A percentile compares a stretch with the other conserved stretches of the same genome.
These are phyloP conservation scores for Mycena epipterygia DNA, from an alignment of 768 basidiomycete genomes.

Conservation along the genomic window DNA sequence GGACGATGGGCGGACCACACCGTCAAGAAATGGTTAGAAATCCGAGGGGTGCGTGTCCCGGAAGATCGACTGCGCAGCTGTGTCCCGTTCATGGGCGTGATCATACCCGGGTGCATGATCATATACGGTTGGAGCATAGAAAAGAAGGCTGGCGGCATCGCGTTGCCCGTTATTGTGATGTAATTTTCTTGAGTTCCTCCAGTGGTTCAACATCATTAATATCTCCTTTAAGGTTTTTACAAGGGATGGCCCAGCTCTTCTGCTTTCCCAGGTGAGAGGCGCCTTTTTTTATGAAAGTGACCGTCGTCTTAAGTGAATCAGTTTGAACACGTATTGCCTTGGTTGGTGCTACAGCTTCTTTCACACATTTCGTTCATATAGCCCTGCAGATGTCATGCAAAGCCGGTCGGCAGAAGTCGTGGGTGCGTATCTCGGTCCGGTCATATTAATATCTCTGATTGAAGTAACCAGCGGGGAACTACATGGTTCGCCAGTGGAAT, in stretches of 20 bases:
- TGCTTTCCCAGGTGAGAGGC: constrained; percentile 36
- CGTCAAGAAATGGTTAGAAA: constrained; percentile 35
- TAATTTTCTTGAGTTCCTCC: not conserved
- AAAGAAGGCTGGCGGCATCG: constrained; percentile 30
- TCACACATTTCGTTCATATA: not conserved
- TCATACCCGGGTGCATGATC: constrained; percentile 34
- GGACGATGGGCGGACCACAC: constrained; percentile 36
- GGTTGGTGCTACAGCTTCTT: constrained; percentile 2
- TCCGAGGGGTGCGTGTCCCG: constrained; percentile 29
- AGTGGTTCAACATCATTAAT: not conserved
- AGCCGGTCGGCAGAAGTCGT: constrained; percentile 35
- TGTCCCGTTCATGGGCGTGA: constrained; percentile 23
- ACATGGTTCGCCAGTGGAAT: constrained; percentile 29
- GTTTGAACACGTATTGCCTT: constrained; percentile 36
- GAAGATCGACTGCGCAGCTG: constrained; percentile 34
- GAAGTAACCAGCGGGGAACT: constrained; percentile 26
- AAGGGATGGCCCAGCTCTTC: constrained; percentile 33
- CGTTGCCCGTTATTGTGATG: constrained; percentile 35
- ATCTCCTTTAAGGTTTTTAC: constrained; percentile 28
- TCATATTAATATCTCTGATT: not conserved
- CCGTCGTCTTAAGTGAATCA: no score
- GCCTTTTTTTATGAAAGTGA: no score
- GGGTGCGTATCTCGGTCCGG: not conserved
- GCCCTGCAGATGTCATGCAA: constrained; percentile 33
- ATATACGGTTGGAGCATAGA: constrained; percentile 37